Base-by-base conservation (phyloP, 2,329 filamentous ascomycete species). In the Pseudogymnoascus sp. region DNA sequence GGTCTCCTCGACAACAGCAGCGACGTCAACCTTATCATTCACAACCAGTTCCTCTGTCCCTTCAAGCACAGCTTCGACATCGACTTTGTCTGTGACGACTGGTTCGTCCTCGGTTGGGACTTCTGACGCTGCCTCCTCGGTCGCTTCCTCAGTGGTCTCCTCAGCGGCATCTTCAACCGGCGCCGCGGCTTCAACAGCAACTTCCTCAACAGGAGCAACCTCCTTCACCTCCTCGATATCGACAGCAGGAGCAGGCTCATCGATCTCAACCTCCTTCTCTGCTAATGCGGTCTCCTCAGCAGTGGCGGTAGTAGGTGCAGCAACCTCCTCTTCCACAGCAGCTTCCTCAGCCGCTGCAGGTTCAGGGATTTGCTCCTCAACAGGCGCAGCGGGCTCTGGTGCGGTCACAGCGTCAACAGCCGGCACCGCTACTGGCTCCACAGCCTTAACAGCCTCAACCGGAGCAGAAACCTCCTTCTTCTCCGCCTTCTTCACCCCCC, bases 281-380 rank as follows among this genome's bases (percentile, higher is more conserved):
- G 67, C 66, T 10, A 64, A 67, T 29, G 68, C 67, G 21, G 67
- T 67, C 40, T 69, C 65, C 62, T 71, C 69, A 6, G 67, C 69
- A 8, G 67, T 66, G 16, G 65, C 62, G 36, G 65, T 62, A 2
- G 68, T 63, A 6, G 70, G 64, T 8, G 69, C 66, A 8, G 67
- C 64, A 2, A 47, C 63, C 6, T 67, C 59, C 4, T 67, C 63
- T 4, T 72, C 67, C 62, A 71, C 68, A 12, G 68, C 67, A 47
- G 66, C 62, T 37, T 68, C 66, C 7, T 69, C 67, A 16, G 68
- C 64, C 7, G 69, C 64, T n/a, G 68, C 64, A 18, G 54, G 63
- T 12, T 69, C 69, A 67, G 57, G 16, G 21, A 34, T 18, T 2
- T 63, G 29, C n/a, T 67, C 65, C 59, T 66, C 64, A 16, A 61